Base-by-base conservation (phyloP, 2,329 filamentous ascomycete genomes). In the Scytalidium lignicola region DNA sequence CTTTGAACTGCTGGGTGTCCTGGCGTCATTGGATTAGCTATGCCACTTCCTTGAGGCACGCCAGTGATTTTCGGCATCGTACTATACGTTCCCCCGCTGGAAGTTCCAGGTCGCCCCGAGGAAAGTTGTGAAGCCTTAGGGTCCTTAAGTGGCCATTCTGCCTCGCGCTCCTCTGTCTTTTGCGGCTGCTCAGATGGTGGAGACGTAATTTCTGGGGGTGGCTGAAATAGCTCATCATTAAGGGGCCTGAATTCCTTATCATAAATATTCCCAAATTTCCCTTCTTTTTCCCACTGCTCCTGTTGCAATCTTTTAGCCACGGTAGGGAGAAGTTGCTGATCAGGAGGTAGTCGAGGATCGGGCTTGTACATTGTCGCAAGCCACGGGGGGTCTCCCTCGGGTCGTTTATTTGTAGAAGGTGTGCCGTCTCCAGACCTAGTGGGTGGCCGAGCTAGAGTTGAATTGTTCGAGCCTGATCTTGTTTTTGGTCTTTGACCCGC, bases 301-400 rank as follows among this genome's bases (percentile, higher is more conserved):
- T 96, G 92, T 66, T 93, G 88, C 67, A 97, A 78, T 49, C 89
- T 80, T 61, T 86, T 90, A 12, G 93, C 93, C 54, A 97, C 90
- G 0, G 93, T 97, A 1, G 93, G 93, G 10, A 99, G 81, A 47
- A 99, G 83, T 65, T 99, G 93, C 67, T 99, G 88, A 54, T 99
- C 93, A 0, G 90, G 93, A 5, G 93, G 93, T 28, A 99, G 74
- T 52, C 90, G 85, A 23, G 93, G 93, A 64, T 99, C 93, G 0
- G 93, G 93, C 63, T 95, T 95, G 69, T 96, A 99, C 69, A 95
- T 90, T 19, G 87, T 88, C 42, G 93, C 81, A 69, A 97, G 80
- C 93, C 93, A 99, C 46, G 93, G 93, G 9, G 93, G 90, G 47
- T 97, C 92, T 18, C 93, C 93, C 72, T 97, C 93, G 1, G 91